These are phyloP conservation scores for Colletotrichum liaoningense DNA, from an alignment of 2,329 filamentous ascomycete species.

Conservation along the genomic window DNA sequence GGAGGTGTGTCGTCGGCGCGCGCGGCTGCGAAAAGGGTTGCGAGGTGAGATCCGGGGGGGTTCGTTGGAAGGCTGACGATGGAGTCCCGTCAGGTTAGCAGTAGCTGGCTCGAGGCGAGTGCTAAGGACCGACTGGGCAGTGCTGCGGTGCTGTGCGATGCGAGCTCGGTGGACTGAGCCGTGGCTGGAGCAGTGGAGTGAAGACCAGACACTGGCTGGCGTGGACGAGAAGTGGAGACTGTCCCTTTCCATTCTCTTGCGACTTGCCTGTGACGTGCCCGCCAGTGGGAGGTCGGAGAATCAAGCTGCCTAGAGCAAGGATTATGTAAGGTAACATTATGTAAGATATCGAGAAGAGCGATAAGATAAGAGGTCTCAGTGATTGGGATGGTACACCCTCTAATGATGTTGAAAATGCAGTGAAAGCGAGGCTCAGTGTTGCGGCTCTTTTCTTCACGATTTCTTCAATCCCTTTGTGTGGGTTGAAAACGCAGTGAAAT, in stretches of 20 bases:
- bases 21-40: not conserved
- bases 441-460: too few relatives aligned
- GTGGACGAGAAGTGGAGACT: constrained; percentile 1
- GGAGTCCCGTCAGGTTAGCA: not conserved
- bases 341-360: too few relatives aligned
- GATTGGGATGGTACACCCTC: too few relatives aligned
- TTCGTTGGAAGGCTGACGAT: constrained; percentile 24
- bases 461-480: not conserved
- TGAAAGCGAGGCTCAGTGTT: too few relatives aligned
- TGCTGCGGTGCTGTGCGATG: constrained; percentile 6
- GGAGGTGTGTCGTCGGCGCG: constrained; percentile 4
- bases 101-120: constrained; percentile 1
- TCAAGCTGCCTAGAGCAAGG: not conserved
- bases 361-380: not conserved
- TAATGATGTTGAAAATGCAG: too few relatives aligned
- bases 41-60: not conserved
- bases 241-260: not conserved
- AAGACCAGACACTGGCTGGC: constrained; percentile 14
- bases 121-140: not conserved
- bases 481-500: not conserved
- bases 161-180: constrained; percentile 17
- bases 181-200: constrained; percentile 4
- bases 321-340: not conserved
- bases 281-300: constrained; percentile 7
- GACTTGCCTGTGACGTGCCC: not conserved